A percentile compares a stretch with the other conserved stretches of the same genome.
Conservation (phyloP, 306 rosid species). For the apple (Malus domestica) region DNA sequence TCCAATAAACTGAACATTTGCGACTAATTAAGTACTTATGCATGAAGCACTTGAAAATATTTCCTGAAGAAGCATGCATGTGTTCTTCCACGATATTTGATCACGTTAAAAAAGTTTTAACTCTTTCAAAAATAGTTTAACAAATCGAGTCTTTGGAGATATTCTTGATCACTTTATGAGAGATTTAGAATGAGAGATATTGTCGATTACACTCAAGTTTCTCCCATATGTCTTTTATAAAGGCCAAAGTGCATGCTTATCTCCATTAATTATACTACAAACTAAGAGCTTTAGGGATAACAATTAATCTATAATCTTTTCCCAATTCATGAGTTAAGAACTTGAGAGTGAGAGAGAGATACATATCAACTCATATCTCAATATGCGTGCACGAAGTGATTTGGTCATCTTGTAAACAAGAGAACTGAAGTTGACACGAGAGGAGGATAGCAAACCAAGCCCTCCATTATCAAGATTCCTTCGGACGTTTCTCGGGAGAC, state of each 20-base stretch:
- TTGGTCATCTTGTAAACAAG: background rate
- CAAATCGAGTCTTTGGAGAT: too few species aligned
- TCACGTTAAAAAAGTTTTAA: too few species aligned
- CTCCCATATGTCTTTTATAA: background rate
- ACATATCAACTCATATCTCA: background rate
- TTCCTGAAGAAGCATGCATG: too few species aligned
- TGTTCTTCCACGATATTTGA: background rate
- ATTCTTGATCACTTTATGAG: too few species aligned
- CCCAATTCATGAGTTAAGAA: background rate
- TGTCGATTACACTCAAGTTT: background rate
- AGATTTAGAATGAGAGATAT: too few species aligned
- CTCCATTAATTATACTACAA: background rate
- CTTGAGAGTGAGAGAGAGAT: background rate
- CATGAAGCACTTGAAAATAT: background rate
- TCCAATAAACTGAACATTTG: too few species aligned
- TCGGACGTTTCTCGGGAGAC: constrained; percentile 29
- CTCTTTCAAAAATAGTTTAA: background rate
- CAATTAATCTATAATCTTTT: background rate
- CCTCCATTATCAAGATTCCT: constrained; percentile 50
- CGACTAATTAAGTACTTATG: too few species aligned
- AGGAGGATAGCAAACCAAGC: constrained; percentile 36
- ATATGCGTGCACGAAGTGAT: background rate
- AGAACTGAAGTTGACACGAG: constrained; percentile 50
- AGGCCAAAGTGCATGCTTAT: background rate
- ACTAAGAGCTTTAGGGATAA: background rate